Conservation (phyloP, 1,284 basidiomycete genomes). For the Psilocybe mexicana region DNA sequence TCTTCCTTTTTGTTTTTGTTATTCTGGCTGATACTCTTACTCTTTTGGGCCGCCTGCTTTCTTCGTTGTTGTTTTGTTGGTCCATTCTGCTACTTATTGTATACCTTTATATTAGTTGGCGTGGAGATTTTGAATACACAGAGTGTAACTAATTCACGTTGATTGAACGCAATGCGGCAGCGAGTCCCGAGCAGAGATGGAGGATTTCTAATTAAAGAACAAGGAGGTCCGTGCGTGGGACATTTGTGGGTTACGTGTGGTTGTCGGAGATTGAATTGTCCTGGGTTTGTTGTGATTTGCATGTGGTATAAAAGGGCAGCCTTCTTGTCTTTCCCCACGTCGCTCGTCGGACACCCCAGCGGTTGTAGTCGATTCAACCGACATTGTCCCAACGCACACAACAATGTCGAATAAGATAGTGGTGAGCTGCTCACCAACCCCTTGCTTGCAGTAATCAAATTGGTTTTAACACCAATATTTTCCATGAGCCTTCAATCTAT, state of each 20-base stretch:
- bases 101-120: constrained; percentile 23
- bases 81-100: background rate
- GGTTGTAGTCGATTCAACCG: constrained; percentile 32
- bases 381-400: constrained; percentile 32
- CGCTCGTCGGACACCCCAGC: constrained; percentile 35
- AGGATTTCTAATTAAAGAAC: no score
- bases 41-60: background rate
- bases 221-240: constrained; percentile 42
- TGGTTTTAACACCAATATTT: constrained; percentile 55
- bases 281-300: constrained; percentile 38
- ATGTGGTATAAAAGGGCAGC: constrained; percentile 50
- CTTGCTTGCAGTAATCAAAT: constrained; percentile 55
- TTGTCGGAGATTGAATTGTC: constrained; percentile 46
- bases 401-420: constrained; percentile 88
- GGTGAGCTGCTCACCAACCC: constrained; percentile 76
- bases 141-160: background rate
- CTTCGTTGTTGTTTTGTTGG: background rate
- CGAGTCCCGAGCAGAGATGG: no score
- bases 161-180: background rate
- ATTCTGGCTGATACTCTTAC: background rate
- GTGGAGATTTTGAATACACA: background rate
- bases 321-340: constrained; percentile 39
- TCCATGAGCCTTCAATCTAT: constrained; percentile 87
- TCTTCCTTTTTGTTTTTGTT: background rate
- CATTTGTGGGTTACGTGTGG: constrained; percentile 23